Evolutionary conservation across 1,284 basidiomycete genomes (phyloP).

Genomic region (Puccinia hordei): DNA sequence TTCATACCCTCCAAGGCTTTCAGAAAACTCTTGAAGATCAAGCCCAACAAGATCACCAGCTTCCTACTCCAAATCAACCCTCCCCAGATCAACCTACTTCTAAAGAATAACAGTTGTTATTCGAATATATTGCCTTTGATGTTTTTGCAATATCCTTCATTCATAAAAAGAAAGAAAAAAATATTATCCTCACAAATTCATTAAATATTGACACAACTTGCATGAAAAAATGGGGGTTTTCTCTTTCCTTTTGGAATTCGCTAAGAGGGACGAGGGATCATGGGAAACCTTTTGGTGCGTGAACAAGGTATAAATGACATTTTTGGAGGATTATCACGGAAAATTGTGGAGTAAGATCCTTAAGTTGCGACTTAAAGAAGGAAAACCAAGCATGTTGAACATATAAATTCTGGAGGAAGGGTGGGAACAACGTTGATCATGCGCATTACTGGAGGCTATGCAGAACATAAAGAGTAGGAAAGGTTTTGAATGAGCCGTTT

Average conservation of each 20-base stretch:
- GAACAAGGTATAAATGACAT: too few relatives aligned
- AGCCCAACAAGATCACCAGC: neutral
- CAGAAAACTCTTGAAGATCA: slow-evolving; percentile 10
- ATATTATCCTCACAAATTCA: too few relatives aligned
- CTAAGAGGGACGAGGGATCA: too few relatives aligned
- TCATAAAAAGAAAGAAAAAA: too few relatives aligned
- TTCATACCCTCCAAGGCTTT: slow-evolving; percentile 12
- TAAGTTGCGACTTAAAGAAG: neutral
- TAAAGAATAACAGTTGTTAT: slow-evolving; percentile 4
- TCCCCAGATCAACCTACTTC: neutral
- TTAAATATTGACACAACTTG: too few relatives aligned
- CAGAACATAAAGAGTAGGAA: neutral
- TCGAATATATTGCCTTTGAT: too few relatives aligned
- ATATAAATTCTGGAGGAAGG: neutral
- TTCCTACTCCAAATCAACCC: neutral
- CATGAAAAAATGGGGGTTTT: too few relatives aligned
- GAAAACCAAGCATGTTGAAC: neutral
- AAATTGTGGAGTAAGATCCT: neutral
- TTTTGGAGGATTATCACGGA: neutral
- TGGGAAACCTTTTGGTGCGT: too few relatives aligned
- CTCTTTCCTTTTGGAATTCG: too few relatives aligned
- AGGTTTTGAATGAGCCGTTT: neutral
- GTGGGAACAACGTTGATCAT: neutral
- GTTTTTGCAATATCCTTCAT: too few relatives aligned
- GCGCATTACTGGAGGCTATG: too few relatives aligned